Percentiles rank a stretch among this genome's conserved stretches.
Conservation (phyloP, 2,329 filamentous ascomycete genomes). For the Aureobasidium uvarum region DNA sequence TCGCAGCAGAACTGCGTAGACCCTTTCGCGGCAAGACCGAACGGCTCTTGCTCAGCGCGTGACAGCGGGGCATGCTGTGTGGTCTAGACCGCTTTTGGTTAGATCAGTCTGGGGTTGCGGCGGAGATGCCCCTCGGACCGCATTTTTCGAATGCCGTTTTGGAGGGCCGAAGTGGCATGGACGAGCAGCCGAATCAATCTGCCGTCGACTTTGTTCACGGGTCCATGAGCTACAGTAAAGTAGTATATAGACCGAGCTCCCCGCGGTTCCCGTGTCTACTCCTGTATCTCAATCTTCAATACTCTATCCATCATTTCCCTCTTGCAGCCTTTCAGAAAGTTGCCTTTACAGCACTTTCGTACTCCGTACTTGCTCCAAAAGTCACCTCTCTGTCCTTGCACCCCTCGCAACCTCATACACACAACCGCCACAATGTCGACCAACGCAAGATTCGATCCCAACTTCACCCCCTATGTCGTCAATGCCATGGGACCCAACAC, state of each 20-base stretch:
- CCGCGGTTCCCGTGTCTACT: background rate
- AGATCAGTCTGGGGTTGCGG: background rate
- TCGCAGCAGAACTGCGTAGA: background rate
- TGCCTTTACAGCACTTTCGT: slow-evolving; percentile 15
- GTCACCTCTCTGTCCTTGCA: background rate
- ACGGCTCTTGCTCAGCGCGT: slow-evolving; percentile 10
- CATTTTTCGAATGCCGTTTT: slow-evolving; percentile 19
- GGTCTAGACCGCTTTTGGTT: background rate
- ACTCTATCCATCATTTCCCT: slow-evolving; percentile 6
- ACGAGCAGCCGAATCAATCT: slow-evolving; percentile 25
- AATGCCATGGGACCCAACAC: slow-evolving; percentile 70
- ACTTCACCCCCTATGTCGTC: slow-evolving; percentile 72
- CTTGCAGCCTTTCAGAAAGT: background rate
- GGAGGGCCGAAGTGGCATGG: slow-evolving; percentile 6
- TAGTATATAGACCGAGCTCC: slow-evolving; percentile 23
- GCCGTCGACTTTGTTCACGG: slow-evolving; percentile 6
- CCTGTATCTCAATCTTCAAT: background rate
- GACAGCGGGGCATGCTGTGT: background rate
- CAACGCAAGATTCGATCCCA: slow-evolving; percentile 55
- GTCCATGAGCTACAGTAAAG: background rate
- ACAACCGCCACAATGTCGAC: slow-evolving; percentile 21
- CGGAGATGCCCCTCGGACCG: slow-evolving; percentile 14
- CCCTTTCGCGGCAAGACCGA: background rate
- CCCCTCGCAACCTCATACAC: background rate
- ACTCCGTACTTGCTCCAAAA: background rate